Evolutionary conservation across 208 protist genomes (phyloP).

Genomic region (Leishmania braziliensis): DNA sequence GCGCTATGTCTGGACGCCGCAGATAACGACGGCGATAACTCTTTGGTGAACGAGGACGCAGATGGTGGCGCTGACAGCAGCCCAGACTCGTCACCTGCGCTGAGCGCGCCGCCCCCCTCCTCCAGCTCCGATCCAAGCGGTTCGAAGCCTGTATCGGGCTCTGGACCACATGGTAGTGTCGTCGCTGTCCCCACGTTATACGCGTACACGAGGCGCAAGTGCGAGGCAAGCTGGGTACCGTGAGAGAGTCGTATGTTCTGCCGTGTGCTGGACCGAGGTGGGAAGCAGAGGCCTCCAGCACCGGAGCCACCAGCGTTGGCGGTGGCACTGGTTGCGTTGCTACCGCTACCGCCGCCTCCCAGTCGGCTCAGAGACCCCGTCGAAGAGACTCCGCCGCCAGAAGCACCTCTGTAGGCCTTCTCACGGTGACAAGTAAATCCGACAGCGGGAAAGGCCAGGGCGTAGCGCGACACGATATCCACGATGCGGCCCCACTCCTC

Average conservation of each 20-base stretch:
- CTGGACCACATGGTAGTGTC: not conserved
- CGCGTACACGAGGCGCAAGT: slow-evolving; percentile 60
- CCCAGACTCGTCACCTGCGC: not conserved
- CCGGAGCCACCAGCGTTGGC: not conserved
- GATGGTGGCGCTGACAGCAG: not conserved
- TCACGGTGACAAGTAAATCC: slow-evolving; percentile 72
- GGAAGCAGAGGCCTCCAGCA: slow-evolving; percentile 48
- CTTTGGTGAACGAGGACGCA: not conserved
- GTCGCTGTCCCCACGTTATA: slow-evolving; percentile 25
- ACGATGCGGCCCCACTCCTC: slow-evolving; percentile 95
- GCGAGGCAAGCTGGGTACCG: slow-evolving; percentile 52
- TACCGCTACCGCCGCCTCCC: slow-evolving; percentile 12
- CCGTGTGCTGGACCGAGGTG: slow-evolving; percentile 60
- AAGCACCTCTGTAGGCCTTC: slow-evolving; percentile 17
- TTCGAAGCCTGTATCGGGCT: not conserved
- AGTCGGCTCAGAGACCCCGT: not conserved
- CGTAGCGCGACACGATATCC: slow-evolving; percentile 91
- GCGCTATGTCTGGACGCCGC: not conserved
- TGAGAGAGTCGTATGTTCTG: slow-evolving; percentile 77
- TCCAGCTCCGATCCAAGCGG: not conserved
- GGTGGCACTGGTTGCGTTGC: not conserved
- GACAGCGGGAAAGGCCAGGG: slow-evolving; percentile 76
- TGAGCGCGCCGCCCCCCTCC: not conserved
- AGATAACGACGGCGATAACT: not conserved
- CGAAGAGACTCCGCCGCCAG: not conserved